phyloP scores from a whole-genome alignment of 352 stramenopile species.

The Phytophthora ramorum region DNA sequence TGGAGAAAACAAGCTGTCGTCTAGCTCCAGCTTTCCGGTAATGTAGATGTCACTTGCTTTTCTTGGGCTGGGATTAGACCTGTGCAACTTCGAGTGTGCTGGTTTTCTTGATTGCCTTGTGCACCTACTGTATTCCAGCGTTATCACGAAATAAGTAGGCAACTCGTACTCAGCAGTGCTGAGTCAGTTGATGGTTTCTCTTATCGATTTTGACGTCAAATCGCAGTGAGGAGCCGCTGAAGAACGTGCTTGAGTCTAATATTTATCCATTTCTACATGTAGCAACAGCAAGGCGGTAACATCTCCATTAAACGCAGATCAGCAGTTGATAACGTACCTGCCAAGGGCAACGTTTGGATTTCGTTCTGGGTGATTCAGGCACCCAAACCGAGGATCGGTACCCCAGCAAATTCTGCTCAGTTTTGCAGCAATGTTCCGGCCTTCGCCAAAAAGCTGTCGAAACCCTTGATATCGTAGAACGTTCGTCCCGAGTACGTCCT shows the following conservation, averaged over 20 bases:
- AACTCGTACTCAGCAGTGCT: constrained; percentile 4
- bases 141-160: neutral
- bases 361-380: no score
- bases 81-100: no score
- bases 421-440: constrained; percentile 18
- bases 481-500: constrained; percentile 46
- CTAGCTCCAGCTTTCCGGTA: neutral
- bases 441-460: constrained; percentile 56
- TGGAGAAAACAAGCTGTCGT: neutral
- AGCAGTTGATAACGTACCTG: no score
- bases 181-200: no score
- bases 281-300: no score
- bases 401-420: neutral
- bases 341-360: no score
- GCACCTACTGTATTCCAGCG: neutral
- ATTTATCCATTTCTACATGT: no score
- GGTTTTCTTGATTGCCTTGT: no score
- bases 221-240: neutral
- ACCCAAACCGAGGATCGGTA: no score
- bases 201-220: neutral
- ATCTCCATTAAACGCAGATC: no score
- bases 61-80: no score
- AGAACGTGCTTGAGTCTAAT: neutral
- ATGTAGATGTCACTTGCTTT: neutral
- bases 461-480: constrained; percentile 80